Evolutionary conservation across 768 basidiomycete genomes (phyloP), one percentile per base, ranked within the genome.

Genomic region (Sutorius australiensis): DNA sequence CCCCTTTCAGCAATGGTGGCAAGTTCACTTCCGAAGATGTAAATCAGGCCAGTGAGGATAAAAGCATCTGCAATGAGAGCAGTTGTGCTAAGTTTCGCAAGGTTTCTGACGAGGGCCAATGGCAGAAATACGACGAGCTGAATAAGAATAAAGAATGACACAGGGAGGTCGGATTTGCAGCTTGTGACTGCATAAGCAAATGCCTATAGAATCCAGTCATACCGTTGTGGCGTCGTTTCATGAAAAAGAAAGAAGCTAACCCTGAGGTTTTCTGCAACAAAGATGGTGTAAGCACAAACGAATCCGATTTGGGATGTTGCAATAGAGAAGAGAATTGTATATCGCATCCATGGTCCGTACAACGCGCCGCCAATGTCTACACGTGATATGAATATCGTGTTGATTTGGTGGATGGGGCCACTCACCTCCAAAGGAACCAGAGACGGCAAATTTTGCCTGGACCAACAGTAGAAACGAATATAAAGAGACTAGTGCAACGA

Each of bases 41-140:
- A 94, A 40, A 92, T 56, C 42, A 91, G 64, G 1, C 97, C 97
- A 33, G 87, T 81, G 16, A 99, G 75, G 67, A 99, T 98, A 75
- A 98, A 98, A 2, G 75, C 93, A 67, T 99, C 97, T 2, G 97
- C 97, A 28, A 97, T 68, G 46, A 99, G 82, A 3, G 93, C 95
- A 0, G 95, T 89, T 2, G 87, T 85, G 60, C 91, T 93, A 33
- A 99, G 80, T 71, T 95, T 97, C 28, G 95, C 90, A n/a, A 99
- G 78, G 71, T 97, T 92, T 30, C 97, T 82, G 50, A 98, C 78
- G 57, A 99, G 84, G 5, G 85, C 89, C 47, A 97, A 73, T 0
- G 97, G 97, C 3, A 98, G 73, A 75, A 98, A 95, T 64, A 98
- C 76, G 61, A 94, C 60, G 40, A 94, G 69, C 66, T 98, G 91